Evolutionary conservation across 495 filamentous ascomycete species (phyloP).

Genomic region (Lichenothelia convexa): DNA sequence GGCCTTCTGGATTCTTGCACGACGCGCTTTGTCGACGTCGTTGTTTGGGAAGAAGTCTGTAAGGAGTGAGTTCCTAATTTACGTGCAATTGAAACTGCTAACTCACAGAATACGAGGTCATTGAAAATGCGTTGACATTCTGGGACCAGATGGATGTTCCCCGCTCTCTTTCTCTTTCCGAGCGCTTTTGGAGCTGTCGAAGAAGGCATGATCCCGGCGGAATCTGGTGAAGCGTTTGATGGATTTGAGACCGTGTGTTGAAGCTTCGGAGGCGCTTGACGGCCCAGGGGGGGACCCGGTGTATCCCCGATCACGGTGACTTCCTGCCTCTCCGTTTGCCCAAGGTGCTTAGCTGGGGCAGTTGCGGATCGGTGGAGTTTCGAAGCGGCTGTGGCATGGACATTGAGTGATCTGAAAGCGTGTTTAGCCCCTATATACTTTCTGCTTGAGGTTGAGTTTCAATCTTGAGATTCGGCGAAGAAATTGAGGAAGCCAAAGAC

Average conservation of each 20-base stretch:
- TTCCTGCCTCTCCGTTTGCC: no score
- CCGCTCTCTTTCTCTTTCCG: slow-evolving; percentile 31
- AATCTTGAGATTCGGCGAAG: no score
- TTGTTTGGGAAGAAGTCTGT: slow-evolving; percentile 66
- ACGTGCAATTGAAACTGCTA: slow-evolving; percentile 5
- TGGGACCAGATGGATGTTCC: slow-evolving; percentile 27
- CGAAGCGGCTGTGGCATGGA: no score
- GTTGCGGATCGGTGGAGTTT: no score
- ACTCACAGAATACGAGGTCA: slow-evolving; percentile 38
- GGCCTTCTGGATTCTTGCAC: slow-evolving; percentile 52
- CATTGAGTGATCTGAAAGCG: no score
- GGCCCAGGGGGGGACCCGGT: neutral
- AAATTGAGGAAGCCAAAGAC: no score
- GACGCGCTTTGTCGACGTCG: slow-evolving; percentile 45
- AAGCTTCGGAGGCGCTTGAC: neutral
- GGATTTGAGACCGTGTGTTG: neutral
- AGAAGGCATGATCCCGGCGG: neutral
- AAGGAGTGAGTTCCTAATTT: neutral
- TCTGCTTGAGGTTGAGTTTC: no score
- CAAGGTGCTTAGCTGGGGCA: no score
- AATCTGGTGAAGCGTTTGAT: neutral
- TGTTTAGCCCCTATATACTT: no score
- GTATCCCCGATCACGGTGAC: neutral
- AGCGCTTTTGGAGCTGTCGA: slow-evolving; percentile 7
- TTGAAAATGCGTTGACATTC: slow-evolving; percentile 48